Conservation (phyloP, 2,329 filamentous ascomycete species). For the Colletotrichum eremochloae region DNA sequence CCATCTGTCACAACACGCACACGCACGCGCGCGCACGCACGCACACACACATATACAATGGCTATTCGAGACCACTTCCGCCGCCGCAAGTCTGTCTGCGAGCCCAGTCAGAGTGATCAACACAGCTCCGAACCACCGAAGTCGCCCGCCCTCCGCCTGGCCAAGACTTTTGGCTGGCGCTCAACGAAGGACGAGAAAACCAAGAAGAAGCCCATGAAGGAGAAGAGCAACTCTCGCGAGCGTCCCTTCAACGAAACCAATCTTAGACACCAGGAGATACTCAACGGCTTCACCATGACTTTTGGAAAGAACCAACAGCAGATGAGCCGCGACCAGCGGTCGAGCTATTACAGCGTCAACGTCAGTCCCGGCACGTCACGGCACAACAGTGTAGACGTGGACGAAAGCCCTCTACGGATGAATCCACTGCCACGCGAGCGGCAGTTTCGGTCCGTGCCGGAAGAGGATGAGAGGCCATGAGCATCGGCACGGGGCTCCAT, state of each 20-base stretch:
- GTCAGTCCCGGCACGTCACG: slow-evolving; percentile 62
- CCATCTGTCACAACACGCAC: background rate
- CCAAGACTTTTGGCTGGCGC: slow-evolving; percentile 42
- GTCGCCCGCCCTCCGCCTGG: slow-evolving; percentile 37
- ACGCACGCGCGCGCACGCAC: background rate
- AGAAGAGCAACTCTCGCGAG: slow-evolving; percentile 56
- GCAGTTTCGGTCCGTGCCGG: slow-evolving; percentile 28
- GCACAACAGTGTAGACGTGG: slow-evolving; percentile 52
- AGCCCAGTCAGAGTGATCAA: slow-evolving; percentile 51
- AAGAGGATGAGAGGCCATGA: slow-evolving; percentile 32
- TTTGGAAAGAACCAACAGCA: slow-evolving; percentile 52
- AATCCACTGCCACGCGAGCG: slow-evolving; percentile 22
- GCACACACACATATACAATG: slow-evolving; percentile 49
- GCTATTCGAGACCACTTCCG: slow-evolving; percentile 59
- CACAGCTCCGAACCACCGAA: slow-evolving; percentile 45
- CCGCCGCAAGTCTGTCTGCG: slow-evolving; percentile 54
- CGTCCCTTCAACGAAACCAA: slow-evolving; percentile 60
- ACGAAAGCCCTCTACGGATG: slow-evolving; percentile 41
- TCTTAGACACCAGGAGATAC: slow-evolving; percentile 61
- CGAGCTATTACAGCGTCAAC: slow-evolving; percentile 37
- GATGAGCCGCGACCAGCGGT: slow-evolving; percentile 28
- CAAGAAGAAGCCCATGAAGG: slow-evolving; percentile 47
- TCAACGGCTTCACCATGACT: slow-evolving; percentile 60
- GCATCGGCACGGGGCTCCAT: background rate
- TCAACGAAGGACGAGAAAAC: slow-evolving; percentile 48